phyloP scores from a whole-genome alignment of 129 eudicot genomes.

The Solidago caesia region DNA sequence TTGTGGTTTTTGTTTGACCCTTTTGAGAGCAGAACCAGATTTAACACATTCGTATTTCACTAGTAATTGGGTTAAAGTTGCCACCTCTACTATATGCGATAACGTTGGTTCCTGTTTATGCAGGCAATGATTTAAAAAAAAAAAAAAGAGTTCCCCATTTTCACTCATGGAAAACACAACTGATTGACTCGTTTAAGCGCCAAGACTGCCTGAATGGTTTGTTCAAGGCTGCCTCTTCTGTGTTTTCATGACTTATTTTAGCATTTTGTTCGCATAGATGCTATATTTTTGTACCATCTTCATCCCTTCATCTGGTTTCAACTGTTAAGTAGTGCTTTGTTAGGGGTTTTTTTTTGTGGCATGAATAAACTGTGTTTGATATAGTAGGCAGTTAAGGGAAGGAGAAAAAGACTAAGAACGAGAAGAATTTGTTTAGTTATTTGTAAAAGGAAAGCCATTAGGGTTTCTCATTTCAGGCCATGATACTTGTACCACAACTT shows the following conservation, averaged over 20 bases:
- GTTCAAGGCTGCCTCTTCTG: conserved; percentile 10
- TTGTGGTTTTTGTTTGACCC: too few relatives aligned
- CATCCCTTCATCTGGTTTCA: not conserved
- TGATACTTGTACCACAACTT: too few relatives aligned
- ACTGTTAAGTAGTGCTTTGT: not conserved
- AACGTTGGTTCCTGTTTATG: conserved; percentile 18
- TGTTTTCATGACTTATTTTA: conserved; percentile 15
- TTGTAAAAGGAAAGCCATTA: conserved; percentile 4
- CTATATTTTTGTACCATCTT: conserved; percentile 17
- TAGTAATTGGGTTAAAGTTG: not conserved
- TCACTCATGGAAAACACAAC: conserved; percentile 1
- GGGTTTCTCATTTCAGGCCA: too few relatives aligned
- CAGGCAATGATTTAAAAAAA: conserved; percentile 15
- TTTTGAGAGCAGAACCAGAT: not conserved
- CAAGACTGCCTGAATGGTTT: conserved; percentile 1
- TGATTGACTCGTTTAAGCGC: conserved; percentile 10
- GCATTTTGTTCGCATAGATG: conserved; percentile 3
- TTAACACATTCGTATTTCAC: not conserved
- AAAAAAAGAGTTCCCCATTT: conserved; percentile 19
- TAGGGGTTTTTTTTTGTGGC: not conserved
- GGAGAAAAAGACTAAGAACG: too few relatives aligned
- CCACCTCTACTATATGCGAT: not conserved
- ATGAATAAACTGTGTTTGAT: conserved; percentile 18
- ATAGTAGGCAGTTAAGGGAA: too few relatives aligned
- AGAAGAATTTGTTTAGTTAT: not conserved